These are phyloP conservation scores for sorghum (Sorghum bicolor) DNA, from an alignment of 176 grass and related monocot genomes.

Conservation along the genomic window Sorghum_bicolor_NCBIv3 NC_012870.2:5579501-5580000, in stretches of 20 bases:
- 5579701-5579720: constrained; percentile 1
- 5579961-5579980: constrained; percentile 3
- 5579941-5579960: constrained; percentile 4
- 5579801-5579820: constrained; percentile 22
- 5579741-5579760: background rate
- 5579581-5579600: constrained; percentile 19
- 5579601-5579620: constrained; percentile 10
- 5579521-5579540: constrained; percentile 34
- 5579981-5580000: constrained; percentile 31
- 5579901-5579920: constrained; percentile 35
- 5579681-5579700: background rate
- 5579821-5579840: constrained; percentile 41
- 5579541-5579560: background rate
- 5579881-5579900: constrained; percentile 34
- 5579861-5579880: constrained; percentile 54
- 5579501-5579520: constrained; percentile 42
- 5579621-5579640: constrained; percentile 43
- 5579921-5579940: constrained; percentile 43
- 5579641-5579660: background rate
- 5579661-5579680: background rate
- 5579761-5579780: constrained; percentile 13
- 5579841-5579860: constrained; percentile 46
- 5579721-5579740: constrained; percentile 30
- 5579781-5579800: constrained; percentile 15
- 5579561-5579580: background rate